phyloP scores from a whole-genome alignment of 768 basidiomycete genomes.

The Infundibulicybe gibba region DNA sequence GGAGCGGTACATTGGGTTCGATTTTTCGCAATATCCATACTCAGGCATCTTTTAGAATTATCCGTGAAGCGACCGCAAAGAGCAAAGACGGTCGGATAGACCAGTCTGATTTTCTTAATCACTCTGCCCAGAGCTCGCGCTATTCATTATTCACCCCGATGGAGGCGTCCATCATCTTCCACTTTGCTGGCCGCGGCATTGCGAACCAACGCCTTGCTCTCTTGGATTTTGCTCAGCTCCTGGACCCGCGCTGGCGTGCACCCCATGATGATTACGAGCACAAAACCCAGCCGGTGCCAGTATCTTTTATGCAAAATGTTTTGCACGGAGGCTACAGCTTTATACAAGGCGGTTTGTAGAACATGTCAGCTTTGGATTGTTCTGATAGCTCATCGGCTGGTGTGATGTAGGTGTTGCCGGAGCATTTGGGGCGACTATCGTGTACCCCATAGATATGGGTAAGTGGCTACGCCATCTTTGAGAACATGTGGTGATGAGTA shows the following conservation, averaged over 20 bases:
- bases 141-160: conserved; percentile 97
- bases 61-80: conserved; percentile 86
- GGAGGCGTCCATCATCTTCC: conserved; percentile 98
- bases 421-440: conserved; percentile 93
- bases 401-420: conserved; percentile 75
- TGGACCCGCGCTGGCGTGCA: conserved; percentile 86
- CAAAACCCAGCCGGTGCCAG: conserved; percentile 19
- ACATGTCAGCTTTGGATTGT: not conserved
- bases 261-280: conserved; percentile 53
- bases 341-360: conserved; percentile 65
- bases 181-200: conserved; percentile 87
- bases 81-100: conserved; percentile 96
- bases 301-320: conserved; percentile 52
- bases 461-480: conserved; percentile 24
- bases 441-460: conserved; percentile 96
- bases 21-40: conserved; percentile 5
- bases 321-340: conserved; percentile 83
- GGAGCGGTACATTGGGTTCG: conserved; percentile 54
- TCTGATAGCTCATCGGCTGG: conserved; percentile 1
- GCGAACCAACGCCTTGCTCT: conserved; percentile 70
- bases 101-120: conserved; percentile 91
- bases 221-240: conserved; percentile 87
- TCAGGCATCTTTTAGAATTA: conserved; percentile 46
- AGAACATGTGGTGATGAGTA: conserved; percentile 6
- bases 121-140: conserved; percentile 81